A percentile compares a stretch with the other conserved stretches of the same genome.
phyloP scores from a whole-genome alignment of 2,329 filamentous ascomycete species.

The Teratosphaeria nubilosa region DNA sequence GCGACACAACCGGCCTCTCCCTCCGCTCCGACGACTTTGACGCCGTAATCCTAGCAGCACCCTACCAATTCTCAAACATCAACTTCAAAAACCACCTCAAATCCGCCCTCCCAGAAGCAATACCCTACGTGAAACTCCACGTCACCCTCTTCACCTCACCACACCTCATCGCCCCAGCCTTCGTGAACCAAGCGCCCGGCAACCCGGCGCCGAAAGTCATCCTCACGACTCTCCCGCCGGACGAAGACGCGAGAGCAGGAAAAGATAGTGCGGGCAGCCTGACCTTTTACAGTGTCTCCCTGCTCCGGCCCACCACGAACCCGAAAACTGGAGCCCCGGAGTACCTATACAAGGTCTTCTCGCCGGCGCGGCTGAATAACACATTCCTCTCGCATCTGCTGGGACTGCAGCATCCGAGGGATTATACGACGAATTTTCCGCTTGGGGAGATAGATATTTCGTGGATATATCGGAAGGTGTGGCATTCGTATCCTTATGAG shows the following conservation, averaged over 20 bases:
- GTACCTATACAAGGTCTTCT: slow-evolving; percentile 60
- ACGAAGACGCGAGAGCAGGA: slow-evolving; percentile 39
- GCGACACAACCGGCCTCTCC: background rate
- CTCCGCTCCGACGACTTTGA: slow-evolving; percentile 32
- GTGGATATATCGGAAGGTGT: slow-evolving; percentile 69
- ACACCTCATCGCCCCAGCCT: slow-evolving; percentile 56
- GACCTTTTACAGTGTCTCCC: slow-evolving; percentile 79
- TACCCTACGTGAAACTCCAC: slow-evolving; percentile 80
- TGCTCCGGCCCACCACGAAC: slow-evolving; percentile 55
- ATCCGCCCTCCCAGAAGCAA: slow-evolving; percentile 53
- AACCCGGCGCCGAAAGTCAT: slow-evolving; percentile 59
- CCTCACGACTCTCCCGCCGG: slow-evolving; percentile 66
- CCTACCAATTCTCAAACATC: slow-evolving; percentile 71
- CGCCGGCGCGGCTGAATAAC: slow-evolving; percentile 38
- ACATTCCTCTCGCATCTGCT: slow-evolving; percentile 42
- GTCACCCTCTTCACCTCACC: slow-evolving; percentile 83
- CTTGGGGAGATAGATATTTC: slow-evolving; percentile 43
- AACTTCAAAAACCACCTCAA: slow-evolving; percentile 32
- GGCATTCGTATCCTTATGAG: slow-evolving; percentile 77
- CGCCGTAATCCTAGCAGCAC: slow-evolving; percentile 65
- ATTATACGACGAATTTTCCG: slow-evolving; percentile 13
- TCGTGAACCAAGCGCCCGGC: slow-evolving; percentile 58
- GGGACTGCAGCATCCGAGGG: slow-evolving; percentile 24
- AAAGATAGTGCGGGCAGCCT: slow-evolving; percentile 57
- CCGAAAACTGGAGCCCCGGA: slow-evolving; percentile 28